Evolutionary conservation across 2,329 filamentous ascomycete genomes (phyloP).

Genomic region (Arachnomyces sp.): DNA sequence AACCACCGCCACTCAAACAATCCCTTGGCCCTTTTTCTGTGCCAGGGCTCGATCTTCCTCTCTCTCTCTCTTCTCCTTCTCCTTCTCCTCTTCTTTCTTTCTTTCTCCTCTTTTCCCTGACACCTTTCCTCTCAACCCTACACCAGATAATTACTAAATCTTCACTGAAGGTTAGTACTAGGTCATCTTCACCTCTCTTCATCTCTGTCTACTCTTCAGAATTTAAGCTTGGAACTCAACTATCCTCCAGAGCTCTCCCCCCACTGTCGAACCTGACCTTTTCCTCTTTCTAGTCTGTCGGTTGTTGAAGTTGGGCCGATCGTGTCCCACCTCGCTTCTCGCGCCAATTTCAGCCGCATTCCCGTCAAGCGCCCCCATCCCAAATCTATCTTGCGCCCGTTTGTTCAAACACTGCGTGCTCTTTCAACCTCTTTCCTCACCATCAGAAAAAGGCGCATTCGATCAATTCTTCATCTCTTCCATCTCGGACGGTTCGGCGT

Average conservation of each 20-base stretch:
- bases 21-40: slow-evolving; percentile 2
- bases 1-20: slow-evolving; percentile 1
- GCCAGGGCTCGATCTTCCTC: slow-evolving; percentile 5
- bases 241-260: too few species aligned
- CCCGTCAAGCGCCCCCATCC: neutral
- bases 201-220: too few species aligned
- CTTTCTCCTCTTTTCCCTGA: slow-evolving; percentile 8
- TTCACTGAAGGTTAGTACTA: too few species aligned
- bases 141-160: too few species aligned
- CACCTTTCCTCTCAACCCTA: slow-evolving; percentile 3
- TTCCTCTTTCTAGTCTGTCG: neutral
- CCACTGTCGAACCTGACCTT: too few species aligned
- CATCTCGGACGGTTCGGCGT: too few species aligned
- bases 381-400: slow-evolving; percentile 2
- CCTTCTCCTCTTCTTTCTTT: slow-evolving; percentile 12
- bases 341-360: slow-evolving; percentile 27
- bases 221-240: too few species aligned
- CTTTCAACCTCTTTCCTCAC: slow-evolving; percentile 18
- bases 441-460: slow-evolving; percentile 19
- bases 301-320: slow-evolving; percentile 7
- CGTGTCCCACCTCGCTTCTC: slow-evolving; percentile 26
- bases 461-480: too few species aligned
- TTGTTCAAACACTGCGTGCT: slow-evolving; percentile 12
- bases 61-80: slow-evolving; percentile 6
- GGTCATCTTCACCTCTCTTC: too few species aligned